Percentiles rank a stretch among this genome's conserved stretches.
These are phyloP conservation scores for Entoloma clypeatum DNA, from an alignment of 1,284 basidiomycete species.

Conservation along the genomic window DNA sequence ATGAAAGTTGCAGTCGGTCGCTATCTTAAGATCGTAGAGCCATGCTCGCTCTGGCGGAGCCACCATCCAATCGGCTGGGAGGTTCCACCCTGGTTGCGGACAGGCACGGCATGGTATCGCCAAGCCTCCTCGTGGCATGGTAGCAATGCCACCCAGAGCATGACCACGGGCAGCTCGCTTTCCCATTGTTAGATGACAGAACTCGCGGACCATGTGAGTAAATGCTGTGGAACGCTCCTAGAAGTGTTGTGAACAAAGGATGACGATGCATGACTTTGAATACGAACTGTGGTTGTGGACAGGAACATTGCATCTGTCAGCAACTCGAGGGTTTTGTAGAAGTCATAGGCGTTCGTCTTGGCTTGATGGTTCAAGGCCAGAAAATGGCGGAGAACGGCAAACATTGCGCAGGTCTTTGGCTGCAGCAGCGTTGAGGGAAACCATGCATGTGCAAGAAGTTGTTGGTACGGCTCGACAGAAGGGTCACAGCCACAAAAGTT, in stretches of 20 bases:
- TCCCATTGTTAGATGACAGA: constrained; percentile 28
- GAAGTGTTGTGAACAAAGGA: background rate
- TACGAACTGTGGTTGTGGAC: constrained; percentile 6
- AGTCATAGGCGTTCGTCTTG: constrained; percentile 25
- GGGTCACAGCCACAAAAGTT: constrained; percentile 31
- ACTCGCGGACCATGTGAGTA: constrained; percentile 26
- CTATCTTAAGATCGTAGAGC: constrained; percentile 11
- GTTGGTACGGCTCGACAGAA: constrained; percentile 13
- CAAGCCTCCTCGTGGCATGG: constrained; percentile 25
- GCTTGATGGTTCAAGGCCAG: constrained; percentile 20
- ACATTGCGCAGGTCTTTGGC: constrained; percentile 27
- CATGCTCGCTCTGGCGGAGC: constrained; percentile 13
- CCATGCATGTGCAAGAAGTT: constrained; percentile 24
- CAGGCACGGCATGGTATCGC: constrained; percentile 34
- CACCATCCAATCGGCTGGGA: constrained; percentile 26
- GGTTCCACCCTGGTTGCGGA: constrained; percentile 30
- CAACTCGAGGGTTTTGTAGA: constrained; percentile 17
- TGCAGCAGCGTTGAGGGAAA: constrained; percentile 22
- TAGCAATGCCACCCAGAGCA: constrained; percentile 17
- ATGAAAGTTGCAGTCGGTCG: constrained; percentile 14
- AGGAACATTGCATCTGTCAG: constrained; percentile 24
- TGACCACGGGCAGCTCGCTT: constrained; percentile 32
- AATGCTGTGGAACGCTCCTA: constrained; percentile 28
- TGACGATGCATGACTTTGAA: background rate
- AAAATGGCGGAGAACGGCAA: constrained; percentile 24